A percentile compares a stretch with the other conserved stretches of the same genome.
These are phyloP conservation scores for Rhodotorula sp. DNA, from an alignment of 1,284 basidiomycete genomes.

Conservation along the genomic window DNA sequence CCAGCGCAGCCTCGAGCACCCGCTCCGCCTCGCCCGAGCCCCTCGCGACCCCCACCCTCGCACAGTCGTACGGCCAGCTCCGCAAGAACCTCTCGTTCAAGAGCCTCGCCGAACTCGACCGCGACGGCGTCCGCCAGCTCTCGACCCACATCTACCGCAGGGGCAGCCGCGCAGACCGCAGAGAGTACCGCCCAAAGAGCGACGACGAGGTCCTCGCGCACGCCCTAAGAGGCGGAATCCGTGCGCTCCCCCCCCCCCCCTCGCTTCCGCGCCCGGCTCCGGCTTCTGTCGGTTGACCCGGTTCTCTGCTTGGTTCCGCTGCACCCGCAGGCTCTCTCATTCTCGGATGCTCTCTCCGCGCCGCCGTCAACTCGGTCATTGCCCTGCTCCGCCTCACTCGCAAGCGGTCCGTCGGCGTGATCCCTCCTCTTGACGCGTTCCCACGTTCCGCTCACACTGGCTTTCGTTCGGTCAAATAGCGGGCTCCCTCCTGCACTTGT, in stretches of 20 bases:
- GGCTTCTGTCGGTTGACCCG: too few species aligned
- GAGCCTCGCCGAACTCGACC: conserved; percentile 37
- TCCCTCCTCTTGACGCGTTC: background rate
- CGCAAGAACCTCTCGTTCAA: conserved; percentile 40
- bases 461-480: conserved; percentile 46
- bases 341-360: conserved; percentile 74
- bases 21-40: conserved; percentile 31
- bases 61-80: conserved; percentile 35
- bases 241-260: conserved; percentile 57
- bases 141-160: conserved; percentile 75
- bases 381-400: conserved; percentile 67
- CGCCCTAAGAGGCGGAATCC: conserved; percentile 69
- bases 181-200: conserved; percentile 66
- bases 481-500: conserved; percentile 63
- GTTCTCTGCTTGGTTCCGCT: too few species aligned
- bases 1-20: background rate
- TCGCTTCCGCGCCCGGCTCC: background rate
- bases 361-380: conserved; percentile 75
- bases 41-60: conserved; percentile 42
- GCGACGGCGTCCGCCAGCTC: conserved; percentile 59
- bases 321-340: conserved; percentile 66
- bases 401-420: conserved; percentile 60
- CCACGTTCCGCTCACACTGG: background rate
- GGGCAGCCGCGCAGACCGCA: conserved; percentile 45
- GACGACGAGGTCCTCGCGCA: conserved; percentile 71